Base-by-base conservation (phyloP, 1,139 yeast species). In the Pichia sorboxylosa region DNA sequence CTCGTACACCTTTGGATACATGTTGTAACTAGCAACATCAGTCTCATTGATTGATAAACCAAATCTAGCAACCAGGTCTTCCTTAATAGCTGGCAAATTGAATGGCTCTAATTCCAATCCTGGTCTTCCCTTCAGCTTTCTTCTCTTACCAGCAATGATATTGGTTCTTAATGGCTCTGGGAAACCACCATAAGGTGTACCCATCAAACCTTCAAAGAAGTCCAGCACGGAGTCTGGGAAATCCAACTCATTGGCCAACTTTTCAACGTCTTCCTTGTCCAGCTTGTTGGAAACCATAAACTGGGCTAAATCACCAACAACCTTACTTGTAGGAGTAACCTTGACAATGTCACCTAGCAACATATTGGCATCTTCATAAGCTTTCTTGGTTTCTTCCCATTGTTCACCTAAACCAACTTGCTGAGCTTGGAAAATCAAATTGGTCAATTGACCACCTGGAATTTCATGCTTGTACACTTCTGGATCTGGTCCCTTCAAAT, bases 111-210 rank as follows among this genome's bases (percentile, higher is more conserved):
- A 65, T 48, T 74, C 73, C 54, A 87, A 73, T 40, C 98, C 99
- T 30, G 99, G 98, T 60, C 98, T 80, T 48, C 69, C 64, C 41
- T 74, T 71, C 58, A 90, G 73, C 63, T 85, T 84, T 60, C 82
- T 78, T 63, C 99, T 80, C 74, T 85, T 87, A 49, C 82, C 82
- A 55, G 72, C 73, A 55, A 90, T 73, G 42, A 90, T 72, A 56
- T 87, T 82, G 29, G 94, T 67, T 64, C 98, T 78, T 59, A 90
- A 69, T 30, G 99, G 98, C 63, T 90, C 99, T 34, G 98, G 98
- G 93, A 92, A 90, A 6, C 99, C 99, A 47, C 98, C 98, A 55
- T 83, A 85, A 48, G 99, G 99, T 50, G 90, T 90, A 55, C 99
- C 99, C 85, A 92, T 90, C 54, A 90, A 70, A 49, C 99, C 99